Conservation (phyloP, 768 basidiomycete genomes). For the Agaricus blazei region DNA sequence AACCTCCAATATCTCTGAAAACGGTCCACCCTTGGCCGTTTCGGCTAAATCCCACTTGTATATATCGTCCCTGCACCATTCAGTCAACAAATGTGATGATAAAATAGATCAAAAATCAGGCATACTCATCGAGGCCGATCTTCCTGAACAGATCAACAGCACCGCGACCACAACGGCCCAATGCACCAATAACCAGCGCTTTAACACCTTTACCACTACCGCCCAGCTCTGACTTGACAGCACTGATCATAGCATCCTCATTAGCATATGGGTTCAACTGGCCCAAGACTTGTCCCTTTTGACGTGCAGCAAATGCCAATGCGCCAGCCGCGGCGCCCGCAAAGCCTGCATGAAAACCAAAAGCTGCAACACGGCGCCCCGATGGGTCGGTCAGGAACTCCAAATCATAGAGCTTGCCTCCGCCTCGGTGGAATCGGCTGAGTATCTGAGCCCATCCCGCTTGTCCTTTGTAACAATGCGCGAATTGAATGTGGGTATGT, state of each 20-base stretch:
- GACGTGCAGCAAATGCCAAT: constrained; percentile 69
- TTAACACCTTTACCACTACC: constrained; percentile 69
- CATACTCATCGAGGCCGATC: constrained; percentile 91
- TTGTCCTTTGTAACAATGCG: constrained; percentile 96
- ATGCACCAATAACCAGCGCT: constrained; percentile 92
- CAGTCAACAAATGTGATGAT: constrained; percentile 3
- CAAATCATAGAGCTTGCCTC: constrained; percentile 87
- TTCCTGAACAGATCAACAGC: constrained; percentile 95
- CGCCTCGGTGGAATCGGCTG: constrained; percentile 77
- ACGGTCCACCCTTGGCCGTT: constrained; percentile 95
- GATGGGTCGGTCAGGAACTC: constrained; percentile 86
- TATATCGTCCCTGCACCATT: constrained; percentile 70
- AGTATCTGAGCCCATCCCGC: constrained; percentile 88
- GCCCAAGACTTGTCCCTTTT: constrained; percentile 56
- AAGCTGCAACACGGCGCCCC: constrained; percentile 93
- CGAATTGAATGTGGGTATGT: constrained; percentile 97
- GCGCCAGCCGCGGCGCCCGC: constrained; percentile 95
- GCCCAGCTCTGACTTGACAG: constrained; percentile 62
- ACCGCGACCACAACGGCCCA: constrained; percentile 91
- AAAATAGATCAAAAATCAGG: constrained; percentile 15
- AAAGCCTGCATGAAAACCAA: constrained; percentile 97
- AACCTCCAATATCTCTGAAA: constrained; percentile 90
- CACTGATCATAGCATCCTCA: constrained; percentile 76
- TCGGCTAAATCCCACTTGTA: constrained; percentile 97
- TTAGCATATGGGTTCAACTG: constrained; percentile 76